Base-by-base conservation (phyloP, 179 eudicot genomes). In the Gypsophila paniculata region DNA sequence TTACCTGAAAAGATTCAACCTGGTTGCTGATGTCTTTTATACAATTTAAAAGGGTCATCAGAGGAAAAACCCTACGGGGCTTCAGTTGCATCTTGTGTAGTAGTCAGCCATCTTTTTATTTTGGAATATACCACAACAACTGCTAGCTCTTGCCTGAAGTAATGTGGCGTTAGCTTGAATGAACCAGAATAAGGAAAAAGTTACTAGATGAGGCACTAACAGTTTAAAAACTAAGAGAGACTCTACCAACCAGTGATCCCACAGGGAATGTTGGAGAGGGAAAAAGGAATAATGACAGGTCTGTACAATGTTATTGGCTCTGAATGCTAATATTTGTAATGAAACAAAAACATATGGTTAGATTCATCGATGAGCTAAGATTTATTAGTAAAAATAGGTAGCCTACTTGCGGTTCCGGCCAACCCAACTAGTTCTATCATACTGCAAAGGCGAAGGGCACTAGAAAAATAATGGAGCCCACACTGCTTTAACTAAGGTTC, bases 1-100 rank as follows among this genome's bases (percentile, higher is more conserved):
- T 17, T 36, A 62, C 17, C 65, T 61, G 65, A 61, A 61, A 61
- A 61, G 44, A n/a, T 32, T 61, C 66, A 9, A 34, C 46, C 19
- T 8, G n/a, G 36, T 25, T 23, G 38, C 36, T 59, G 4, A 13
- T 10, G 15, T 23, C 29, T 57, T 57, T 57, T 57, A 7, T 54
- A 2, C 6, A 12, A 59, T 59, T 23, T 9, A 19, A 23, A 58
- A 58, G 62, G 34, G 9, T 58, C 15, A 10, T 42, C 46, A 42
- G 10, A 2, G 46, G 46, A 42, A 42, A 22, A 22, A 25, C 32
- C 44, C 57, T 52, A 6, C 6, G 22, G 14, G 57, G 57, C 6
- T 17, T 18, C 1, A n/a, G 57, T 52, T 17, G 21, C 9, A 52
- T 52, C 57, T 46, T 17, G 57, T 52, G 22, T 52, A 4, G 57